Conservation (phyloP, 345 rosid species). For the Aegle marmelos region DNA sequence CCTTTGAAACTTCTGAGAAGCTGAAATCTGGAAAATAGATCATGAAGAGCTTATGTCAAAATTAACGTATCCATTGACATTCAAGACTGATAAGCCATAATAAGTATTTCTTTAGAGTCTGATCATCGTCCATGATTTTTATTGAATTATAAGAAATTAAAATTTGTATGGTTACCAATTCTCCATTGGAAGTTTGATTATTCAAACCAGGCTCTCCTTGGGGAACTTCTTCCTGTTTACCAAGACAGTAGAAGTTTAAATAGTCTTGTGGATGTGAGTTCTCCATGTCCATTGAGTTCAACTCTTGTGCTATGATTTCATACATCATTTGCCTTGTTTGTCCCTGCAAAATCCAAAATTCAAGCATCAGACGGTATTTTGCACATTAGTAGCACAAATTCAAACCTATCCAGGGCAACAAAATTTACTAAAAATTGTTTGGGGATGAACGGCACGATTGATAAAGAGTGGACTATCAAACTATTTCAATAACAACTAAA, state of each 20-base stretch:
- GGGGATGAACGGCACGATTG: not conserved
- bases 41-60: not conserved
- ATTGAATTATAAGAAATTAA: not conserved
- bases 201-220: conserved; percentile 13
- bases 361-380: not conserved
- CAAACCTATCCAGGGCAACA: not conserved
- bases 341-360: conserved; percentile 37
- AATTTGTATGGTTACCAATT: conserved; percentile 31
- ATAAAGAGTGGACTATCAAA: not conserved
- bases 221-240: conserved; percentile 61
- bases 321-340: conserved; percentile 92
- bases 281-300: conserved; percentile 47
- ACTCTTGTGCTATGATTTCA: conserved; percentile 57
- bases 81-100: not conserved
- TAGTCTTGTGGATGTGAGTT: conserved; percentile 62
- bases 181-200: conserved; percentile 17
- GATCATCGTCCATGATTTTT: not conserved
- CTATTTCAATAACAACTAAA: not conserved
- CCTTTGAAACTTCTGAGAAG: conserved; percentile 50
- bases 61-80: not conserved
- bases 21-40: conserved; percentile 51
- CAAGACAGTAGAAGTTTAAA: conserved; percentile 85
- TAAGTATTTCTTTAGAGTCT: not conserved
- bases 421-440: not conserved
- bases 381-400: not conserved